Conservation (phyloP, 148 eudicot species). For the Vaccinium darrowii region DNA sequence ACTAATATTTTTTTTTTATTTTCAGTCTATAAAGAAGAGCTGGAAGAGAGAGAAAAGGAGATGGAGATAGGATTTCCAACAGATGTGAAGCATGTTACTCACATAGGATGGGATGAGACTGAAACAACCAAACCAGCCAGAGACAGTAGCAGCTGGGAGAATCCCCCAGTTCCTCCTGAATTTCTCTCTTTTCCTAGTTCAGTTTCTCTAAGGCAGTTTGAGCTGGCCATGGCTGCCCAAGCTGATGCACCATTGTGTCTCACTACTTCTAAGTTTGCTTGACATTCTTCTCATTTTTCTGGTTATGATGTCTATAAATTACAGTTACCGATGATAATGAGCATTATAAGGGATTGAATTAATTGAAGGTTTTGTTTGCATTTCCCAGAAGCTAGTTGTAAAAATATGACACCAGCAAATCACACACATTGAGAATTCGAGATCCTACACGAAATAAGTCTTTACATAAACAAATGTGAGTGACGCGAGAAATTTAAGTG, state of each 20-base stretch:
- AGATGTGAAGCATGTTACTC: constrained; percentile 85
- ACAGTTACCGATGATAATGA: background rate
- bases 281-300: background rate
- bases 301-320: background rate
- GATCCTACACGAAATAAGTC: background rate
- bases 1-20: background rate
- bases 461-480: background rate
- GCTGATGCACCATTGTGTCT: constrained; percentile 14
- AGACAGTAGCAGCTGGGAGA: constrained; percentile 38
- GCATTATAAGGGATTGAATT: background rate
- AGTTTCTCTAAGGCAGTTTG: constrained; percentile 68
- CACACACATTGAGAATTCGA: background rate
- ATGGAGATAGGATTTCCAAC: constrained; percentile 91
- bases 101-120: constrained; percentile 89
- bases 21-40: constrained; percentile 52
- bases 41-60: constrained; percentile 42
- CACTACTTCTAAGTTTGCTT: background rate
- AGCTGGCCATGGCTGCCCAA: constrained; percentile 75
- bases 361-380: background rate
- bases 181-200: constrained; percentile 50
- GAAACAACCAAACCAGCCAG: constrained; percentile 33
- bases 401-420: background rate
- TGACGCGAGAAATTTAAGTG: background rate
- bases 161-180: constrained; percentile 37
- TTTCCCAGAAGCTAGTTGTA: background rate